These are phyloP conservation scores for Lactarius vividus DNA, from an alignment of 768 basidiomycete species.

Conservation along the genomic window DNA sequence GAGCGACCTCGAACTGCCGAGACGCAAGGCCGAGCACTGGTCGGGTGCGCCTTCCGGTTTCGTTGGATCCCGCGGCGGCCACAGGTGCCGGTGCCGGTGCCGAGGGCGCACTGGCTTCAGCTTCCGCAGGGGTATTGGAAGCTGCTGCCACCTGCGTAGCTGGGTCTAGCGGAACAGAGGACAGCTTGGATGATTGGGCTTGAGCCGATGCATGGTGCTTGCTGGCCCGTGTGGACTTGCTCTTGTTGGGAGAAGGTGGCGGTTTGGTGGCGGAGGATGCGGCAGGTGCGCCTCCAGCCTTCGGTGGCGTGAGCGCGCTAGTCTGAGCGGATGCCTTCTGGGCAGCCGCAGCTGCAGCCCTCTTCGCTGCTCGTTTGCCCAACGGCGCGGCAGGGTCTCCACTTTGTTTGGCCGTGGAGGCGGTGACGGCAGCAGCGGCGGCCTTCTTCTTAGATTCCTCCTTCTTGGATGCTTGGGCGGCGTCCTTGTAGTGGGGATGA, in stretches of 20 bases:
- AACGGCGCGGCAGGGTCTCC: constrained; percentile 29
- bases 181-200: constrained; percentile 13
- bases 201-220: constrained; percentile 13
- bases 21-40: constrained; percentile 62
- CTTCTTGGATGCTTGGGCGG: constrained; percentile 38
- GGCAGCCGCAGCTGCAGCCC: constrained; percentile 26
- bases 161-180: neutral
- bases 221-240: constrained; percentile 16
- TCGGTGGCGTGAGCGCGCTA: constrained; percentile 6
- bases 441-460: constrained; percentile 42
- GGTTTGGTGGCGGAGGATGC: constrained; percentile 4
- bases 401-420: constrained; percentile 25
- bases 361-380: constrained; percentile 41
- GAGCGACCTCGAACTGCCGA: constrained; percentile 70
- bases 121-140: constrained; percentile 17
- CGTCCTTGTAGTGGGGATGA: constrained; percentile 69
- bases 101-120: neutral
- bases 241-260: constrained; percentile 12
- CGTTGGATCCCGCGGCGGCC: constrained; percentile 36
- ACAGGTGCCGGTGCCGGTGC: constrained; percentile 20
- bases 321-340: constrained; percentile 19
- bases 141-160: neutral
- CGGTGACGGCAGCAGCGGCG: constrained; percentile 19
- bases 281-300: constrained; percentile 8
- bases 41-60: constrained; percentile 36